Conservation (phyloP, 371 early-diverging fungal genomes). For the Mucor circinelloides region DNA sequence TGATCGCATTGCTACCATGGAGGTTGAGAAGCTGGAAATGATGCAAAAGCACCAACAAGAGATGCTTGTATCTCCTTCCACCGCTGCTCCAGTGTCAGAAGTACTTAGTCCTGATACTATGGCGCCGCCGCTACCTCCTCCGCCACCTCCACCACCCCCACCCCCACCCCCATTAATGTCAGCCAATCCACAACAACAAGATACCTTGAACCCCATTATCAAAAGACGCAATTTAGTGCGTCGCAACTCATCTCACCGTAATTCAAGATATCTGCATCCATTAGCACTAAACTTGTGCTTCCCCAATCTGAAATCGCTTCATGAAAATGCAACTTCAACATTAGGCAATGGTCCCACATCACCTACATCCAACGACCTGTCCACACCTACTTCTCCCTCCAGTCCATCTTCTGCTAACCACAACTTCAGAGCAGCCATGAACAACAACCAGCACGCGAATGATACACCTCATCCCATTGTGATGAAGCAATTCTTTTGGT, state of each 20-base stretch:
- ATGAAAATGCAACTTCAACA: slow-evolving; percentile 28
- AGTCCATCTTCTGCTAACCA: slow-evolving; percentile 15
- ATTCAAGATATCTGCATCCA: slow-evolving; percentile 47
- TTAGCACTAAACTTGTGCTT: slow-evolving; percentile 48
- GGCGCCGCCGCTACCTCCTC: slow-evolving; percentile 26
- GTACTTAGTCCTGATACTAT: background rate
- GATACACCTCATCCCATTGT: background rate
- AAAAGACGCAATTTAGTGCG: slow-evolving; percentile 12
- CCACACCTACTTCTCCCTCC: background rate
- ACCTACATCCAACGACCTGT: background rate
- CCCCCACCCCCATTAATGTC: slow-evolving; percentile 21
- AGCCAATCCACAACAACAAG: background rate
- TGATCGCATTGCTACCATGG: slow-evolving; percentile 21
- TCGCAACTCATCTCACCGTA: slow-evolving; percentile 21
- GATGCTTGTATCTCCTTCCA: slow-evolving; percentile 15
- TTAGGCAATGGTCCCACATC: background rate
- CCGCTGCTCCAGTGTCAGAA: slow-evolving; percentile 29
- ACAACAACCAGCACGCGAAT: background rate
- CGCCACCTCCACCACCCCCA: slow-evolving; percentile 40
- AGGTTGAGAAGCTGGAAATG: slow-evolving; percentile 9
- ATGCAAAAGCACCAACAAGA: background rate
- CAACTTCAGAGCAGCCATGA: background rate
- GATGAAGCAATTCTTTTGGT: slow-evolving; percentile 64
- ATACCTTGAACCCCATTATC: background rate
- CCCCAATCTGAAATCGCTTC: slow-evolving; percentile 41